These are phyloP conservation scores for Cyberlindnera maritima DNA, from an alignment of 805 yeast genomes.

Conservation along the genomic window DNA sequence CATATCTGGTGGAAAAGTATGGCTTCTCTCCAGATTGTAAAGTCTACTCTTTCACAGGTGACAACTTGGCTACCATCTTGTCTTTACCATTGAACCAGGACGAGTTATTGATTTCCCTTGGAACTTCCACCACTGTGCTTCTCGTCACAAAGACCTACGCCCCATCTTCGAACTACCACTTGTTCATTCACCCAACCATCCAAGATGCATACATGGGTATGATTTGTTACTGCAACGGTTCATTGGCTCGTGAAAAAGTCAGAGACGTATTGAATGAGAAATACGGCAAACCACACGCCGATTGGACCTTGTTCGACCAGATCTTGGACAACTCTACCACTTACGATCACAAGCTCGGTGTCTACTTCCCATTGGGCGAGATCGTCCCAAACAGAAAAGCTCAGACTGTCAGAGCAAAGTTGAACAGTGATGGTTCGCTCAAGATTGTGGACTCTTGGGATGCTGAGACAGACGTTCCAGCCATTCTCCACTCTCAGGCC, in stretches of 20 bases:
- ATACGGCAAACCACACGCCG: conserved; percentile 31
- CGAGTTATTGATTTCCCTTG: conserved; percentile 79
- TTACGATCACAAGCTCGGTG: conserved; percentile 54
- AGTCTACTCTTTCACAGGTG: conserved; percentile 83
- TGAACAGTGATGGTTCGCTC: conserved; percentile 31
- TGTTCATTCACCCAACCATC: conserved; percentile 84
- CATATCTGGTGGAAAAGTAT: conserved; percentile 62
- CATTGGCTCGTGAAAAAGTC: conserved; percentile 78
- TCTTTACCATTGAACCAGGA: conserved; percentile 74
- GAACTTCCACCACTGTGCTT: conserved; percentile 89
- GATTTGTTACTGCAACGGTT: conserved; percentile 92
- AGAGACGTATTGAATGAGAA: conserved; percentile 59
- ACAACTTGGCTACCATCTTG: conserved; percentile 83
- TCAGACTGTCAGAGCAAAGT: conserved; percentile 52
- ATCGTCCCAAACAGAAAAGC: conserved; percentile 81
- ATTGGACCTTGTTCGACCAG: conserved; percentile 64
- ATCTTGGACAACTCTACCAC: conserved; percentile 37
- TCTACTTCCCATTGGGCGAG: conserved; percentile 88
- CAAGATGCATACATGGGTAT: conserved; percentile 82
- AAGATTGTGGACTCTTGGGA: conserved; percentile 41
- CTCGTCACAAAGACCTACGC: conserved; percentile 73
- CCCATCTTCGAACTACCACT: conserved; percentile 80
- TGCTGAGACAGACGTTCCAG: conserved; percentile 62
- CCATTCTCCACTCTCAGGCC: conserved; percentile 86
- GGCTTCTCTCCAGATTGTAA: conserved; percentile 58